A percentile compares a stretch with the other conserved stretches of the same genome.
Conservation (phyloP, 2,329 filamentous ascomycete genomes). For the Colletotrichum lini region DNA sequence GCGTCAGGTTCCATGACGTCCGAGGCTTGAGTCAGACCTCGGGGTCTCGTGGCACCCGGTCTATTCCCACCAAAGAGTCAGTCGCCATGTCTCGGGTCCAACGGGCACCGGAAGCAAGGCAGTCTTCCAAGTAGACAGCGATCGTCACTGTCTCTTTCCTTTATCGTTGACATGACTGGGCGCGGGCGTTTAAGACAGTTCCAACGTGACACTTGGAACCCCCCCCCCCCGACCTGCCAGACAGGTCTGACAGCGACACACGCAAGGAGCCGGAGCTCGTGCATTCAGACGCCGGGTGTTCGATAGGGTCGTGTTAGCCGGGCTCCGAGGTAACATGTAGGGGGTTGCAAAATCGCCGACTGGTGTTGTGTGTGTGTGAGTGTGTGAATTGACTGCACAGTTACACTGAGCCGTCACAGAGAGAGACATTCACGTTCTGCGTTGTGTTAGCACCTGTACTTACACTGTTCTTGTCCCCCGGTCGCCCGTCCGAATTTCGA, state of each 20-base stretch:
- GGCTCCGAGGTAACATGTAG: not conserved
- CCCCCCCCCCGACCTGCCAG: not conserved
- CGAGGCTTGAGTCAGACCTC: too few species aligned
- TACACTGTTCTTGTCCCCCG: too few species aligned
- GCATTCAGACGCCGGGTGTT: not conserved
- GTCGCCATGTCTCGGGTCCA: not conserved
- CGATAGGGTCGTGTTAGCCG: not conserved
- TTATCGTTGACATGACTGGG: not conserved
- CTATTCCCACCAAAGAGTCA: not conserved
- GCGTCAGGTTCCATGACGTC: too few species aligned
- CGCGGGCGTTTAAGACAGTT: not conserved
- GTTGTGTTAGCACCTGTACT: not conserved
- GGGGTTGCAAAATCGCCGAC: not conserved
- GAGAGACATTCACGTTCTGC: conserved; percentile 1
- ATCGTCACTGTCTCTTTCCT: too few species aligned
- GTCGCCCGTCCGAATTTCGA: not conserved
- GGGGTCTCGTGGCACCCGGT: not conserved
- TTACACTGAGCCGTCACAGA: not conserved
- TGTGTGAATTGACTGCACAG: too few species aligned
- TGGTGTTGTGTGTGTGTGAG: not conserved
- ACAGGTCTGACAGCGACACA: not conserved
- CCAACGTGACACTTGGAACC: not conserved
- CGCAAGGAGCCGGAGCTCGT: not conserved
- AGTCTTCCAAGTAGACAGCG: too few species aligned
- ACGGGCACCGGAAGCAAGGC: not conserved